Percentiles rank a stretch among this genome's conserved stretches.
Conservation (phyloP, 1,139 yeast species). For the Yamadazyma membranifaciens region DNA sequence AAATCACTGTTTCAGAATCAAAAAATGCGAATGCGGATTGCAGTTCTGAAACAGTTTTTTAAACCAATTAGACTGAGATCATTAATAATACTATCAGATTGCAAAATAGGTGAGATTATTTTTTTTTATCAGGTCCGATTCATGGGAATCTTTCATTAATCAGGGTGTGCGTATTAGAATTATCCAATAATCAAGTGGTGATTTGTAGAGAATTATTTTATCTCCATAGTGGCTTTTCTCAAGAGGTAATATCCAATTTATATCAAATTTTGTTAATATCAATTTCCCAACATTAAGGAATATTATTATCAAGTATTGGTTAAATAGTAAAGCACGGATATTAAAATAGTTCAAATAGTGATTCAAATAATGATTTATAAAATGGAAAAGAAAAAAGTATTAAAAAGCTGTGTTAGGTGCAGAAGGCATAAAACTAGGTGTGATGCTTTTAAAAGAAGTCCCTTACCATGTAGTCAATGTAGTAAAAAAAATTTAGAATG, state of each 20-base stretch:
- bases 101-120: neutral
- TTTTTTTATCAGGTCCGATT: neutral
- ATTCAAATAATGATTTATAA: constrained; percentile 7
- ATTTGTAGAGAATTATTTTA: neutral
- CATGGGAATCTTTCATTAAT: neutral
- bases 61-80: neutral
- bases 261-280: no score
- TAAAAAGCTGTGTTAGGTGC: constrained; percentile 63
- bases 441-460: constrained; percentile 51
- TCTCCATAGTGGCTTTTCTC: neutral
- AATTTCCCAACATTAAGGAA: no score
- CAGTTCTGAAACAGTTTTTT: neutral
- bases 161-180: neutral
- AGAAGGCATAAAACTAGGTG: constrained; percentile 66
- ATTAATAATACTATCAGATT: neutral
- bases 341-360: neutral
- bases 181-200: neutral
- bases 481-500: constrained; percentile 50
- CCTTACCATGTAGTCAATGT: constrained; percentile 60
- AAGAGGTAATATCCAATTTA: neutral
- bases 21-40: constrained; percentile 4
- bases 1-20: neutral
- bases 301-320: no score
- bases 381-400: constrained; percentile 20
- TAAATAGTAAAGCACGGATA: neutral